phyloP scores from a whole-genome alignment of 2,329 filamentous ascomycete genomes.

The Purpureocillium takamizusanense region DNA sequence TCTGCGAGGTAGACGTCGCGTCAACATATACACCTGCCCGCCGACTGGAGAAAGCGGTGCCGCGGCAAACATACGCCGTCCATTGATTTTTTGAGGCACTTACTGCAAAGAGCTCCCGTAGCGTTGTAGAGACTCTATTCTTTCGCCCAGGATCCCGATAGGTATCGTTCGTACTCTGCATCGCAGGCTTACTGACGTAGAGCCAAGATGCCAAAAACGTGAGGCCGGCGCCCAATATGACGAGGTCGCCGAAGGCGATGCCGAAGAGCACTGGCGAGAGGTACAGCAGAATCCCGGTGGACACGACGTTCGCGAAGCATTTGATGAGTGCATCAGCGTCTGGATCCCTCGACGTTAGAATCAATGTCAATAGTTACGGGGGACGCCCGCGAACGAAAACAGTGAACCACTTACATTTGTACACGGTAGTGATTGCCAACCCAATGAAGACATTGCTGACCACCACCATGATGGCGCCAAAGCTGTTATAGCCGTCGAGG shows the following conservation, averaged over 20 bases:
- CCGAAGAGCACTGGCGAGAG: conserved; percentile 19
- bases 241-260: conserved; percentile 16
- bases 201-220: conserved; percentile 21
- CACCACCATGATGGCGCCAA: conserved; percentile 20
- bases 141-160: too few relatives aligned
- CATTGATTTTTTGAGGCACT: too few relatives aligned
- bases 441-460: conserved; percentile 23
- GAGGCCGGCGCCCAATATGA: conserved; percentile 17
- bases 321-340: conserved; percentile 24
- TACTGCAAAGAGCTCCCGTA: too few relatives aligned
- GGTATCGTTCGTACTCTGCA: too few relatives aligned
- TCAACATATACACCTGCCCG: too few relatives aligned
- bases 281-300: conserved; percentile 21
- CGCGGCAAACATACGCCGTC: too few relatives aligned
- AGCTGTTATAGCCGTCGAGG: conserved; percentile 12
- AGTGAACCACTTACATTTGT: conserved; percentile 17
- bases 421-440: conserved; percentile 23
- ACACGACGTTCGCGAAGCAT: conserved; percentile 21
- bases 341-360: too few relatives aligned
- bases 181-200: conserved; percentile 9
- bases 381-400: too few relatives aligned
- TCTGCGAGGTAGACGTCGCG: too few relatives aligned
- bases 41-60: too few relatives aligned
- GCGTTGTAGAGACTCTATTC: too few relatives aligned
- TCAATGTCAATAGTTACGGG: too few relatives aligned